phyloP scores from a whole-genome alignment of 2,329 filamentous ascomycete species.

The Fusarium cicatricum region DNA sequence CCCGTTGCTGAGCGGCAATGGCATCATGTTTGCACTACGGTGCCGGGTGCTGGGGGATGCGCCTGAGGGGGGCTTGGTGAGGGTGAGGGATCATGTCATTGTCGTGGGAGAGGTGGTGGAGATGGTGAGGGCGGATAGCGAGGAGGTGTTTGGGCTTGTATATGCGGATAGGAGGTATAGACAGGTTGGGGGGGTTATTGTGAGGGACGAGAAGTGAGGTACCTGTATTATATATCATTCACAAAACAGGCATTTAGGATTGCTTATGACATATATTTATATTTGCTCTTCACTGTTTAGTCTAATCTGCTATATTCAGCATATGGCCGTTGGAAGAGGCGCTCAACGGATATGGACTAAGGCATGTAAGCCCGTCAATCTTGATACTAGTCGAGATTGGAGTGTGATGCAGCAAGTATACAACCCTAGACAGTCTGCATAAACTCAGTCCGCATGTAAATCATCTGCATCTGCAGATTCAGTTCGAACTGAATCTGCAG shows the following conservation, averaged over 20 bases:
- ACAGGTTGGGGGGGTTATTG: conserved; percentile 46
- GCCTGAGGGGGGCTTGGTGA: conserved; percentile 52
- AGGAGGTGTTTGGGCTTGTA: conserved; percentile 54
- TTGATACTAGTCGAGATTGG: too few relatives aligned
- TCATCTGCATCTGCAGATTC: too few relatives aligned
- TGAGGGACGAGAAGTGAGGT: conserved; percentile 13
- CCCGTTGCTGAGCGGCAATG: conserved; percentile 58
- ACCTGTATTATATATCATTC: conserved; percentile 23
- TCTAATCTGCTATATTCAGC: too few relatives aligned
- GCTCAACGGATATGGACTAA: too few relatives aligned
- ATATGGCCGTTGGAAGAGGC: too few relatives aligned
- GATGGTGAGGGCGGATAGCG: conserved; percentile 48
- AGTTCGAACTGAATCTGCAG: too few relatives aligned
- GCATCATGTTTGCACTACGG: conserved; percentile 60
- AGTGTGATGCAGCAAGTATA: too few relatives aligned
- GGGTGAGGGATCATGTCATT: conserved; percentile 60
- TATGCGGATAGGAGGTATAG: conserved; percentile 61
- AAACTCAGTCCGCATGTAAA: too few relatives aligned
- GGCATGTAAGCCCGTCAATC: too few relatives aligned
- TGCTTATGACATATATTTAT: too few relatives aligned
- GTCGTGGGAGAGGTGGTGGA: conserved; percentile 61
- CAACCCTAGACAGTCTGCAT: too few relatives aligned
- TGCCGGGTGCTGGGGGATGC: conserved; percentile 54
- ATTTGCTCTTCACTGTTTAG: too few relatives aligned
- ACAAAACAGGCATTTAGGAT: conserved; percentile 1